Evolutionary conservation across 108 stramenopile species (phyloP).

Genomic region (Stephanodiscus triporus): DNA sequence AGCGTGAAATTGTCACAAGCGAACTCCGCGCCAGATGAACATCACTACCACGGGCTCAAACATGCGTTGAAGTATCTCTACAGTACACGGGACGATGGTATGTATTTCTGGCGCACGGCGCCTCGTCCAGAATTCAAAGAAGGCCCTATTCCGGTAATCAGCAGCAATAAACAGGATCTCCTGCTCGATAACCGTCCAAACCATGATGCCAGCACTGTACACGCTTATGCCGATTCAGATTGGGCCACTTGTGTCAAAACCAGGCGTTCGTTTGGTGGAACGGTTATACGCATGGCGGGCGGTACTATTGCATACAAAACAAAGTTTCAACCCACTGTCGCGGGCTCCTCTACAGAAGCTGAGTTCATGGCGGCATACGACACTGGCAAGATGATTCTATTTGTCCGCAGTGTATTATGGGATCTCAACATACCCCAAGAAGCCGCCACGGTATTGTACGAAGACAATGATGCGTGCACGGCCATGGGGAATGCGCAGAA

Average conservation of each 20-base stretch:
- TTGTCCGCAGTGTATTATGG: constrained; percentile 30
- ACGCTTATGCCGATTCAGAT: constrained; percentile 29
- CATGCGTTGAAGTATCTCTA: neutral
- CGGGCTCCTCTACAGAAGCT: constrained; percentile 33
- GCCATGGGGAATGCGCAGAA: constrained; percentile 14
- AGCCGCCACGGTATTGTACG: constrained; percentile 21
- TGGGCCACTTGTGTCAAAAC: constrained; percentile 8
- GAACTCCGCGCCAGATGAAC: neutral
- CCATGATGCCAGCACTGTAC: neutral
- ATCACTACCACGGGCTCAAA: neutral
- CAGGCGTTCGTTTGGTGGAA: constrained; percentile 31
- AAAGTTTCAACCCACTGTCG: constrained; percentile 26
- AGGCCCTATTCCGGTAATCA: constrained; percentile 5
- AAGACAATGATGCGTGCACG: constrained; percentile 21
- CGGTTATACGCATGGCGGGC: constrained; percentile 31
- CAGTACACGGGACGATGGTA: constrained; percentile 17
- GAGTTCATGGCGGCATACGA: constrained; percentile 6
- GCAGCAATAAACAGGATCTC: constrained; percentile 5
- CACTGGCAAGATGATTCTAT: constrained; percentile 31
- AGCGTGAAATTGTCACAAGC: neutral
- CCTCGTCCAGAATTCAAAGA: constrained; percentile 11
- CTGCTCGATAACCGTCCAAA: neutral
- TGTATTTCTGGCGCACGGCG: constrained; percentile 26
- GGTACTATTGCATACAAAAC: constrained; percentile 30
- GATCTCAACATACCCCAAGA: constrained; percentile 35